Conservation (phyloP, 2,329 filamentous ascomycete genomes). For the Xylaria sp. region DNA sequence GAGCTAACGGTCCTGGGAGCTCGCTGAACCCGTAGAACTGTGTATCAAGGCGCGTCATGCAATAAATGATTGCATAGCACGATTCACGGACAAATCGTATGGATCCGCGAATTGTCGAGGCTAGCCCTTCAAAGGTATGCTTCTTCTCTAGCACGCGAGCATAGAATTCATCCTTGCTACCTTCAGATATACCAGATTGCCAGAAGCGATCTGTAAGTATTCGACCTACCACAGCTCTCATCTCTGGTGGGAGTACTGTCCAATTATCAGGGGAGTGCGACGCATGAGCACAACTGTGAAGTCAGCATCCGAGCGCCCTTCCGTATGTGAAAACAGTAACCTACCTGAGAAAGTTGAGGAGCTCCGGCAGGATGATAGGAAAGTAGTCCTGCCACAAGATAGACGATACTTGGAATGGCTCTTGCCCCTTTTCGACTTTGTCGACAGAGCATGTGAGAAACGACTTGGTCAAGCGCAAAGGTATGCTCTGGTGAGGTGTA, state of each 20-base stretch:
- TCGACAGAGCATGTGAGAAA: slow-evolving; percentile 94
- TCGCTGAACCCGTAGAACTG: slow-evolving; percentile 92
- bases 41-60: slow-evolving; percentile 86
- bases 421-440: slow-evolving; percentile 78
- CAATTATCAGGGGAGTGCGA: slow-evolving; percentile 90
- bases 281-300: slow-evolving; percentile 80
- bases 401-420: slow-evolving; percentile 79
- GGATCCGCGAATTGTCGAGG: slow-evolving; percentile 89
- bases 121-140: slow-evolving; percentile 89
- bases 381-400: slow-evolving; percentile 87
- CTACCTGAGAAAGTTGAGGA: slow-evolving; percentile 83
- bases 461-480: slow-evolving; percentile 87
- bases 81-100: slow-evolving; percentile 91
- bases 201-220: slow-evolving; percentile 96
- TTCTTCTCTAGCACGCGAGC: slow-evolving; percentile 90
- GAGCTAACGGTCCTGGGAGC: slow-evolving; percentile 82
- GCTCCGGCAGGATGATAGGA: slow-evolving; percentile 82
- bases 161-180: slow-evolving; percentile 97
- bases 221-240: slow-evolving; percentile 79
- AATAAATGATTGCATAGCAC: slow-evolving; percentile 93
- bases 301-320: slow-evolving; percentile 26
- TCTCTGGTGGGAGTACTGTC: slow-evolving; percentile 78
- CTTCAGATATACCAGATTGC: slow-evolving; percentile 96
- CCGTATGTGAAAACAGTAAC: slow-evolving; percentile 42
- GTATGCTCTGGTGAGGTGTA: slow-evolving; percentile 65